Base-by-base conservation (phyloP, 331 rosid genomes). In the Rhamnella rubrinervis region DNA sequence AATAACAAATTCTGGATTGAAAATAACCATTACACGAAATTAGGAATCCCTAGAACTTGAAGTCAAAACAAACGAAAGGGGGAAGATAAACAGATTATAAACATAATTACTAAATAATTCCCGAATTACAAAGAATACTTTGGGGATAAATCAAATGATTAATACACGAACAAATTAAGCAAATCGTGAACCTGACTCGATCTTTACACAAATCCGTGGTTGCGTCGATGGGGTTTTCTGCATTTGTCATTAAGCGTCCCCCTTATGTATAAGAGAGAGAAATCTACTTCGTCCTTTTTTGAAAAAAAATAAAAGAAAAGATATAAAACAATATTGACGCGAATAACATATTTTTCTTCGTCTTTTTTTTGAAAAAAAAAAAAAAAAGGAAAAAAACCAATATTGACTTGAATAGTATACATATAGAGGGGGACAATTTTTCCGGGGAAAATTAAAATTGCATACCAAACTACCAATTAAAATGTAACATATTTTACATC, bases 141-240 rank as follows among this genome's bases (percentile, higher is more conserved):
- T 25, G 38, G 23, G 31, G 23, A 9, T 37, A 56, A 56, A 6
- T 0, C 1, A 19, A 40, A 25, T 9, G 11, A 20, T 40, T 1
- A 52, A 47, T 15, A 64, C 26, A 28, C 51, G 6, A 19, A 55
- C 0, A 19, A 25, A 44, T 23, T 39, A 68, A 57, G 19, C 31
- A 72, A 67, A 60, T 78, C 65, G 70, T 52, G 66, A 62, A 92
- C 96, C 95, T 76, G 95, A 75, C 66, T 87, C 76, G 89, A 85
- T 82, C 85, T 76, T 44, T 70, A 63, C 87, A 75, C 59, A 80
- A 79, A 71, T 81, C 74, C 51, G 76, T 46, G 75, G 65, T 63
- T 65, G 72, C 77, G 77, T 78, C 70, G 81, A 77, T 62, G 72
- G 81, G 76, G 77, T 77, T 70, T 67, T 76, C 83, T 59, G 89